Base-by-base conservation (phyloP, 148 eudicot genomes). In the Chenopodium formosanum region DNA sequence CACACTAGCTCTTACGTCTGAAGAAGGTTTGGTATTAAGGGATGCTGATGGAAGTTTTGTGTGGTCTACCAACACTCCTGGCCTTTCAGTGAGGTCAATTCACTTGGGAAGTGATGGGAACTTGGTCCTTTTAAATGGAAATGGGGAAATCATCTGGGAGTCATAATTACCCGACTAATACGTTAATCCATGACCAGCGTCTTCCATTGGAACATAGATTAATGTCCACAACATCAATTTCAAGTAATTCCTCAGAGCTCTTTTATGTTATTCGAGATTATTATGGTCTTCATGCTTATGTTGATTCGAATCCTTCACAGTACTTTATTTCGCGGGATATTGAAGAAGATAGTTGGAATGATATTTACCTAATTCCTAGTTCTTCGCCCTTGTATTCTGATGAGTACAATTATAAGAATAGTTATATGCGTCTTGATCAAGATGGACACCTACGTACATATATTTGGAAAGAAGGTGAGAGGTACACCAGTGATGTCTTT, bases 111-210 rank as follows among this genome's bases (percentile, higher is more conserved):
- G 47, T 9, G 50, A 20, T 52, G 85, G 83, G 9, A 73, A 77
- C 40, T 77, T 86, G 19, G 70, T 76, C 9, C 72, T 86, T 20
- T 77, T 76, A 12, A 78, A 83, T 56, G 67, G 7, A 1, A 68
- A 71, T 19, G 80, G 71, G 37, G 0, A 17, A 1, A 16, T 50
- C 1, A 80, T 83, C 22, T 85, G 83, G 86, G 83, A 85, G 67
- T 88, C 88, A 2, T 82, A 77, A 81, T 78, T 46, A 73, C 23
- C 86, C 86, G 4, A 85, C 88, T 4, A 83, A 83, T 64, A 63
- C 84, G 20, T 75, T 73, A 82, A 63, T 85, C 14, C 78, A 52
- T 2, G 78, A 80, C 16, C 86, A 85, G 77, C 9, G 2, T 2
- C 23, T 75, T 20, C 19, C 32, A 5, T 0, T 7, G 1, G 82